Conservation (phyloP, 768 basidiomycete genomes). For the Pleurotus ostreatus region DNA sequence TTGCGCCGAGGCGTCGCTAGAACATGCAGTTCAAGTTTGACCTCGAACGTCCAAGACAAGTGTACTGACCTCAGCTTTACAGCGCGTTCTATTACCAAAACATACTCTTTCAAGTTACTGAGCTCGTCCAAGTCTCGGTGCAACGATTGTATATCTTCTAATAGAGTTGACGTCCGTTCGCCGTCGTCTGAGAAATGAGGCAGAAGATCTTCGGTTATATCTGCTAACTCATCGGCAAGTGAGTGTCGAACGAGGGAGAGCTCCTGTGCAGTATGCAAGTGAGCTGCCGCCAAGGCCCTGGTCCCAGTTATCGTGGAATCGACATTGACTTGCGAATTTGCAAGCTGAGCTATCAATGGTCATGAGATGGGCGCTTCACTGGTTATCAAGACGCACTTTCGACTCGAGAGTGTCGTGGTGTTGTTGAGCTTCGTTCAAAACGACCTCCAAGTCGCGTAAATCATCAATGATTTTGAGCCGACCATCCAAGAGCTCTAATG, state of each 20-base stretch:
- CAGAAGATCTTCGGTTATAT: constrained; percentile 60
- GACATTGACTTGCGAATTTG: constrained; percentile 44
- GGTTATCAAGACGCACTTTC: constrained; percentile 36
- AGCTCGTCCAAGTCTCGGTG: constrained; percentile 77
- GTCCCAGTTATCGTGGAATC: constrained; percentile 45
- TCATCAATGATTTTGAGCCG: constrained; percentile 46
- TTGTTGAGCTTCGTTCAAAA: constrained; percentile 38
- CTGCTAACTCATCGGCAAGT: constrained; percentile 72
- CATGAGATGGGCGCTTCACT: constrained; percentile 24
- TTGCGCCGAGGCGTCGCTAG: constrained; percentile 55
- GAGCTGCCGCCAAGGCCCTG: constrained; percentile 38
- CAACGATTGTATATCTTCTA: constrained; percentile 79
- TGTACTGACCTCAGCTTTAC: constrained; percentile 63
- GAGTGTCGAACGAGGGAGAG: constrained; percentile 74
- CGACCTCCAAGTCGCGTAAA: constrained; percentile 41
- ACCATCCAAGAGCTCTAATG: constrained; percentile 37
- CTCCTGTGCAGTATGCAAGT: constrained; percentile 65
- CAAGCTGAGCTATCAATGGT: constrained; percentile 53
- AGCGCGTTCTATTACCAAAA: constrained; percentile 67
- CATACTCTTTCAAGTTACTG: constrained; percentile 71
- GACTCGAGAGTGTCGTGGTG: constrained; percentile 35
- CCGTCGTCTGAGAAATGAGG: constrained; percentile 49
- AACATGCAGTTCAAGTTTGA: constrained; percentile 8
- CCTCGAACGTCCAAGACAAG: neutral
- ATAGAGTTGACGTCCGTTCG: constrained; percentile 53